Conservation (phyloP, 139 green algal species). For the Mychonastes homosphaera region DNA sequence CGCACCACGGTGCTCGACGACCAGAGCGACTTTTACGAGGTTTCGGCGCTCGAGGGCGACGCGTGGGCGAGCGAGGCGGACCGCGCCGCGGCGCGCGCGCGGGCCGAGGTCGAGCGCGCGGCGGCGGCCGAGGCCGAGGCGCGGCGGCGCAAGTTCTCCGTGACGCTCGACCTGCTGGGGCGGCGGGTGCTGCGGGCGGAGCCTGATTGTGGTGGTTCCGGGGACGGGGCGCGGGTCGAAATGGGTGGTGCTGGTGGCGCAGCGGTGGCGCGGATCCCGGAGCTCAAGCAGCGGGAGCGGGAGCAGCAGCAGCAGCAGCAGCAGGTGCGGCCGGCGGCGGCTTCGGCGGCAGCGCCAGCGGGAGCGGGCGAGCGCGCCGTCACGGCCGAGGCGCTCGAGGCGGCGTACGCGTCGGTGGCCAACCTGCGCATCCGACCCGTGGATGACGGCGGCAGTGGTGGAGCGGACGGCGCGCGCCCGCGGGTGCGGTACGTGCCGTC, state of each 20-base stretch:
- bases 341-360: constrained; percentile 1
- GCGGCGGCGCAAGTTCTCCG: constrained; percentile 35
- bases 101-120: constrained; percentile 40
- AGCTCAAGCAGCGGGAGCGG: constrained; percentile 10
- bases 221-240: neutral
- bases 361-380: constrained; percentile 6
- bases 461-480: neutral
- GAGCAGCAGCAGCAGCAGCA: neutral
- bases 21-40: constrained; percentile 89
- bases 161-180: constrained; percentile 80
- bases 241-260: neutral
- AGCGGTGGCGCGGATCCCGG: constrained; percentile 8
- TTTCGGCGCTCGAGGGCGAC: constrained; percentile 80
- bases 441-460: neutral
- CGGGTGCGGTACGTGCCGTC: constrained; percentile 1
- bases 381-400: constrained; percentile 10
- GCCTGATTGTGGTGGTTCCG: neutral
- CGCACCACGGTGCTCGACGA: constrained; percentile 86
- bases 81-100: constrained; percentile 36
- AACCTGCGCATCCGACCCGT: too few species aligned
- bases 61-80: constrained; percentile 70
- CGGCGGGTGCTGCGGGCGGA: constrained; percentile 36
- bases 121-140: constrained; percentile 35
- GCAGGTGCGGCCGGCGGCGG: neutral
- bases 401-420: constrained; percentile 6